phyloP scores from a whole-genome alignment of 2,329 filamentous ascomycete genomes.

The Phoma sp. region DNA sequence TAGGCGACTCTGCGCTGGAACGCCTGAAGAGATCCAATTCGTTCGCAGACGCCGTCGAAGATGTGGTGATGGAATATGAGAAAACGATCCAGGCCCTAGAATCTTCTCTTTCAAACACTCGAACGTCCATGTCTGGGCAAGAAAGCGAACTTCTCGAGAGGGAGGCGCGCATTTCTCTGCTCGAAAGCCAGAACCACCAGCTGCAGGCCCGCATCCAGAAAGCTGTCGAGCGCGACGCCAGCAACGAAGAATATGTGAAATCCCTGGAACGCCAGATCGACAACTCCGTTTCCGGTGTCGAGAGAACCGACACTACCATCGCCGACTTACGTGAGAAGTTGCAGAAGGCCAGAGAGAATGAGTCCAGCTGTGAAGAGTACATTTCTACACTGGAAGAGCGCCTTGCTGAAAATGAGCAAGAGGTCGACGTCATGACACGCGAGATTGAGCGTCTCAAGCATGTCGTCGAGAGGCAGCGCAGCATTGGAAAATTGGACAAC shows the following conservation, averaged over 20 bases:
- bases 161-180: constrained; percentile 90
- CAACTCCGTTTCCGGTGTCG: constrained; percentile 87
- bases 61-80: constrained; percentile 96
- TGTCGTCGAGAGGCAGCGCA: constrained; percentile 92
- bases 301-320: constrained; percentile 87
- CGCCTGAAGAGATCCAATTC: constrained; percentile 93
- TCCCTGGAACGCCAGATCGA: constrained; percentile 91
- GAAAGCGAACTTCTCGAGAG: constrained; percentile 90
- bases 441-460: constrained; percentile 94
- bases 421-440: constrained; percentile 94
- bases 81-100: constrained; percentile 97
- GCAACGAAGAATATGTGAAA: constrained; percentile 90
- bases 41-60: constrained; percentile 94
- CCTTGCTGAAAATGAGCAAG: constrained; percentile 93
- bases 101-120: constrained; percentile 86
- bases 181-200: constrained; percentile 90
- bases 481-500: constrained; percentile 91
- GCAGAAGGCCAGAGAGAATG: constrained; percentile 84
- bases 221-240: constrained; percentile 86
- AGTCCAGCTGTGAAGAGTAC: constrained; percentile 91
- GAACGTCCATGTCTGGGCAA: constrained; percentile 80
- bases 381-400: constrained; percentile 96
- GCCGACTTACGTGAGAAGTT: constrained; percentile 91
- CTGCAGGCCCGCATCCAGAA: constrained; percentile 92
- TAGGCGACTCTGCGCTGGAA: constrained; percentile 82